A percentile compares a stretch with the other conserved stretches of the same genome.
Evolutionary conservation across 1,284 basidiomycete genomes (phyloP).

Genomic region (Marasmius sp.): DNA sequence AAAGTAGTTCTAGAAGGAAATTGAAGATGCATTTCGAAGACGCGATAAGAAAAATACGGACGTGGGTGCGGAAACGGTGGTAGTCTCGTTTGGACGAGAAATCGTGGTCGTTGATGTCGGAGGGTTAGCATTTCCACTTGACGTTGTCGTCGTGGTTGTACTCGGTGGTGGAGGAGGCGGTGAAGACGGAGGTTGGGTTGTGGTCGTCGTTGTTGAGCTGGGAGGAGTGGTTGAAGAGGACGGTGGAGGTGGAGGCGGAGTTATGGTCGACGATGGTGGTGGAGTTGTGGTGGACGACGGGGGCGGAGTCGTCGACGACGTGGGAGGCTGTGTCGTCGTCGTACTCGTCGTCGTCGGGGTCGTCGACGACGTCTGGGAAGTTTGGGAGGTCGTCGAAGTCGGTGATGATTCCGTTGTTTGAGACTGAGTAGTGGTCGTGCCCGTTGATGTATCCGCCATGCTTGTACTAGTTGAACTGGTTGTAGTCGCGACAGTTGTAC

Average conservation of each 20-base stretch:
- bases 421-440: constrained; percentile 6
- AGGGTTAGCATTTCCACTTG: constrained; percentile 17
- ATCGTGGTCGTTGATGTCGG: constrained; percentile 9
- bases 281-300: constrained; percentile 18
- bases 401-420: constrained; percentile 10
- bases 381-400: constrained; percentile 11
- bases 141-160: constrained; percentile 10
- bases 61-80: constrained; percentile 11
- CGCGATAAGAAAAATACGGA: background rate
- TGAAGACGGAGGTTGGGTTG: constrained; percentile 8
- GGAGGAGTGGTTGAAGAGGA: constrained; percentile 15
- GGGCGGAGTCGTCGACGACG: constrained; percentile 3
- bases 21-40: constrained; percentile 1
- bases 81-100: constrained; percentile 1
- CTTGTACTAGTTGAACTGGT: constrained; percentile 6
- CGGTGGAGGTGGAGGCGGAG: constrained; percentile 19
- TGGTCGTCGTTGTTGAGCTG: constrained; percentile 15
- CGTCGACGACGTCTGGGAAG: constrained; percentile 18
- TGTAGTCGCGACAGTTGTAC: background rate
- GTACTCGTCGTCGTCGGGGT: constrained; percentile 16
- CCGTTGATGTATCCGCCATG: constrained; percentile 4
- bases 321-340: background rate
- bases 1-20: constrained; percentile 50
- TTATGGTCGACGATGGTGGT: constrained; percentile 16
- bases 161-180: constrained; percentile 9